Evolutionary conservation across 768 basidiomycete species (phyloP), one percentile per base, ranked within the genome.

Genomic region (Termitomyces sp.): DNA sequence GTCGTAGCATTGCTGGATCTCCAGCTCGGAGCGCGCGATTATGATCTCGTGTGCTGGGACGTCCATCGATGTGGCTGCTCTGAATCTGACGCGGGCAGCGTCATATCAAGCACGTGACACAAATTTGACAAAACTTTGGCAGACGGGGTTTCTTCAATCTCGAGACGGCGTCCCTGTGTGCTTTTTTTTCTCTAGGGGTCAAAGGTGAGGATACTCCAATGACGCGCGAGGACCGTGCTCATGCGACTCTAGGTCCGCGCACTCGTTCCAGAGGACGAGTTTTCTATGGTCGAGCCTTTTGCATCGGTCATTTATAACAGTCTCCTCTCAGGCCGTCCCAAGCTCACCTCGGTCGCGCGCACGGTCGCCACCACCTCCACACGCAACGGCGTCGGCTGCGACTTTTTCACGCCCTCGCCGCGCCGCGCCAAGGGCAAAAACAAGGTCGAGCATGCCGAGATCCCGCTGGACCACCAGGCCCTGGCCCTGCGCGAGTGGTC

Each of bases 1-100:
- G 63, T 80, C 73, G 71, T 81, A 80, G 72, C 90, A 92, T 65
- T 88, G 82, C 65, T 87, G 77, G 10, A 79, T 73, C 57, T 90
- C 81, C 58, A 69, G 68, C 53, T 75, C 72, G 26, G 77, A 76
- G 48, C 64, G 73, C 8, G 79, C 71, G 50, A 78, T 59, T 61
- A 88, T 62, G 56, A 89, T 81, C 67, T 90, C 87, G 65, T 89
- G 82, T 16, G 71, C 58, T 9, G 82, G 81, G 18, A 59, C 22
- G 9, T 51, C n/a, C n/a, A n/a, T n/a, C n/a, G n/a, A n/a, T n/a
- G n/a, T n/a, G n/a, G n/a, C n/a, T n/a, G n/a, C n/a, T n/a, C n/a
- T n/a, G n/a, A n/a, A n/a, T n/a, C n/a, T n/a, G n/a, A 28, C 34
- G 46, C 46, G 22, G 7, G 5, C 16, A 28, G 33, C 16, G 1